Evolutionary conservation across 345 rosid genomes (phyloP).

Genomic region (Eucalyptus cloeziana): DNA sequence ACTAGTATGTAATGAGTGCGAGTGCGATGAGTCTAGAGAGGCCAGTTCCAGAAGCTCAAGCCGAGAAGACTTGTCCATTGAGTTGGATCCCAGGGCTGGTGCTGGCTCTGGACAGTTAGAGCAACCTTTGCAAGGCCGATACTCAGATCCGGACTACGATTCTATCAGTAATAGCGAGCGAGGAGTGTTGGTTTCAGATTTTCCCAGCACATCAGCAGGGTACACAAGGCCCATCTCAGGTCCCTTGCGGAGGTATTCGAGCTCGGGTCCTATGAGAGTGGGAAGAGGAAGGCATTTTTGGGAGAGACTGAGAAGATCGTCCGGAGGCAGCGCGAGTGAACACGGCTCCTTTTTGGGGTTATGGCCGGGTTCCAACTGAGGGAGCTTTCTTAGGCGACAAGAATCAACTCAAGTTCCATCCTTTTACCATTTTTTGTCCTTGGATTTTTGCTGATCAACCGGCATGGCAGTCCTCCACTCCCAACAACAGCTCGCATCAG

Average conservation of each 20-base stretch:
- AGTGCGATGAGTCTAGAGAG: constrained; percentile 62
- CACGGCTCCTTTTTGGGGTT: constrained; percentile 26
- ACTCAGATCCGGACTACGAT: constrained; percentile 25
- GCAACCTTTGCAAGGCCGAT: constrained; percentile 19
- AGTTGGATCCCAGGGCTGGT: constrained; percentile 29
- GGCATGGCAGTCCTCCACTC: background rate
- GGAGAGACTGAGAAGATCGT: constrained; percentile 51
- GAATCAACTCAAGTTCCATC: background rate
- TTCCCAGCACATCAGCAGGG: constrained; percentile 31
- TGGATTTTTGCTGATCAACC: background rate
- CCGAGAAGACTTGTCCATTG: constrained; percentile 31
- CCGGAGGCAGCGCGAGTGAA: constrained; percentile 62
- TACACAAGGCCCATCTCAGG: constrained; percentile 18
- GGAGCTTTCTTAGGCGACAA: background rate
- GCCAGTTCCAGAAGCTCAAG: constrained; percentile 40
- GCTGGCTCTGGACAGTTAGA: constrained; percentile 25
- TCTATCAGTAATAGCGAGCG: constrained; percentile 54
- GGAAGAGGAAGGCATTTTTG: constrained; percentile 46
- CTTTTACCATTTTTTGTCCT: background rate
- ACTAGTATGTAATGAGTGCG: constrained; percentile 75
- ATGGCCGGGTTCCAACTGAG: constrained; percentile 57
- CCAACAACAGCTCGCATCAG: background rate
- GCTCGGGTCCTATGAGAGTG: constrained; percentile 57
- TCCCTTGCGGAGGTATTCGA: constrained; percentile 49
- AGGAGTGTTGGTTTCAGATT: constrained; percentile 38